phyloP scores from a whole-genome alignment of 306 rosid genomes.

The Hippophae gyantsensis region DNA sequence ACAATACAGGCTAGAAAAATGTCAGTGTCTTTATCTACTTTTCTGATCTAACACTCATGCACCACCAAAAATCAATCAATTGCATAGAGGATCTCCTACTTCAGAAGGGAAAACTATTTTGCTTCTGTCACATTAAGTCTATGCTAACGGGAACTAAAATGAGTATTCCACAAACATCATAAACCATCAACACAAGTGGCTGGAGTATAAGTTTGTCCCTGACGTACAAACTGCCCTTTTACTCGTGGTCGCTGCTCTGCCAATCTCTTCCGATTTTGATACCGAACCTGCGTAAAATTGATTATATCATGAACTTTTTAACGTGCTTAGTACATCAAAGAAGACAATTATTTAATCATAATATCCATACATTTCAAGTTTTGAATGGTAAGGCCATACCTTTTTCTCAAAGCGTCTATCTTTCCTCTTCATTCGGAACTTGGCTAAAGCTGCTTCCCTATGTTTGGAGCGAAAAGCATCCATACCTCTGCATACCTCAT shows the following conservation, averaged over 20 bases:
- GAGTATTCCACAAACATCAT: constrained; percentile 19
- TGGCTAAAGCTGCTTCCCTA: constrained; percentile 68
- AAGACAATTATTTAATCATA: background rate
- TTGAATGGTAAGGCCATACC: constrained; percentile 25
- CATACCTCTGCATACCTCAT: constrained; percentile 26
- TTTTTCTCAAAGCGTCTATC: constrained; percentile 64
- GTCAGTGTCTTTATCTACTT: no score
- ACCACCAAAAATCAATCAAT: no score
- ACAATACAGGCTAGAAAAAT: no score
- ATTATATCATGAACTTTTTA: background rate
- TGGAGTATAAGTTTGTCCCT: constrained; percentile 1
- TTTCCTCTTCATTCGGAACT: constrained; percentile 59
- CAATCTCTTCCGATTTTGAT: constrained; percentile 47
- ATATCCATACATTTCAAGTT: background rate
- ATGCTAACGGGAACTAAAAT: no score
- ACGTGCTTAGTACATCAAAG: background rate
- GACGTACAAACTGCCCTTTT: constrained; percentile 64
- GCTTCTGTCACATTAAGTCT: no score
- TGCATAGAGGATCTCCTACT: no score
- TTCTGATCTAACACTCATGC: no score
- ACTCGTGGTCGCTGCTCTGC: constrained; percentile 71
- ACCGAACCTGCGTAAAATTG: constrained; percentile 41
- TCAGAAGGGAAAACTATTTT: no score
- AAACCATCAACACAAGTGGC: constrained; percentile 13
- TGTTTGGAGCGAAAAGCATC: constrained; percentile 35